Evolutionary conservation across 768 basidiomycete species (phyloP), one percentile per base, ranked within the genome.

Genomic region (Termitomyces heimii): DNA sequence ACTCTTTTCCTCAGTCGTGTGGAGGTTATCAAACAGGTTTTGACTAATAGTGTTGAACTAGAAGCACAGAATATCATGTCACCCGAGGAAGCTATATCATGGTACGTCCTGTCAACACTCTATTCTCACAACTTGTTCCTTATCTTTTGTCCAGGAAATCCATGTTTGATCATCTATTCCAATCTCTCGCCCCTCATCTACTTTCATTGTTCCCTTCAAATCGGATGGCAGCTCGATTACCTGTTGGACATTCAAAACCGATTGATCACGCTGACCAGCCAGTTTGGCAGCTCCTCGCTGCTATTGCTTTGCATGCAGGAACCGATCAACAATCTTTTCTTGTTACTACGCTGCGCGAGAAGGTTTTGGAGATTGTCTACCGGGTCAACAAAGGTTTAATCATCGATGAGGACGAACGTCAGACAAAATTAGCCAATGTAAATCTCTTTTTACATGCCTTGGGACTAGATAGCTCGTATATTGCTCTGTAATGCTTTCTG

Each of bases 201-300:
- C 78, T 87, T 26, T 68, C 78, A 24, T 82, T 98, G 26, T 98
- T 98, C 82, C 95, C 97, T 1, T 97, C 96, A 4, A 86, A 89
- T 18, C 86, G 94, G 53, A 83, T 78, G 53, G 62, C 85, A 50
- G 68, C 77, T 56, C 59, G 57, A 44, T 69, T 67, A 39, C 74
- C 70, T 46, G 72, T 67, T 16, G 71, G 71, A 29, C 72, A 71
- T 39, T 59, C 70, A 28, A 70, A 74, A 18, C 73, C 78, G 1
- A 78, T 80, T 32, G 89, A 90, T 67, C 77, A 81, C 57, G 78
- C 89, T 54, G 93, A 96, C 72, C 89, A 91, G 69, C 91, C 89
- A 14, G 90, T 93, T n/a, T 97, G 94, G 94, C 88, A 91, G 68
- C 92, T 94, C 78, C 81, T 97, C 35, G 92, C 94, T 7, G 86